These are phyloP conservation scores for Populus hybrid DNA, from an alignment of 441 rosid genomes.

Conservation along the genomic window DNA sequence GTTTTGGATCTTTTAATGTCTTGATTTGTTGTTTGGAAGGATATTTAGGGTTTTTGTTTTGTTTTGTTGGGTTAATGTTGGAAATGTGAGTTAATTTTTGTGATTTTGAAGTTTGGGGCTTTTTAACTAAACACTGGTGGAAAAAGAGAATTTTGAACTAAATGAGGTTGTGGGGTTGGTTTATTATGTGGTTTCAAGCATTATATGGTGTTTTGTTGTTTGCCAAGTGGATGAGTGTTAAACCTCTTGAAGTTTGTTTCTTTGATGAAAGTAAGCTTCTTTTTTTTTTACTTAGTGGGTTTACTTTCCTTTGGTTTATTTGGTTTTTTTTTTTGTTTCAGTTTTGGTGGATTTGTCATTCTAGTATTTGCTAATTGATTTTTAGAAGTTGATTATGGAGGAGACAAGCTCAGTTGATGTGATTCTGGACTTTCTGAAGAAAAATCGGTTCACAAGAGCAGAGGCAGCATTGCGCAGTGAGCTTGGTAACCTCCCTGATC, in stretches of 20 bases:
- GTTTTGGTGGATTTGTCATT: slow-evolving; percentile 32
- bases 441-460: slow-evolving; percentile 72
- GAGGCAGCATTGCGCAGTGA: slow-evolving; percentile 92
- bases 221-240: background rate
- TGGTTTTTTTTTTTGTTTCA: slow-evolving; percentile 22
- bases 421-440: slow-evolving; percentile 73
- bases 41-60: background rate
- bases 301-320: background rate
- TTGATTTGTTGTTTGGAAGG: background rate
- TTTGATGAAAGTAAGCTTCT: background rate
- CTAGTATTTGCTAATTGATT: slow-evolving; percentile 23
- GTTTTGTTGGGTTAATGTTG: background rate
- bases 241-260: background rate
- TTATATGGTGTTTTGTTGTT: background rate
- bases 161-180: background rate
- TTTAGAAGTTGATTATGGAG: slow-evolving; percentile 47
- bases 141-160: background rate
- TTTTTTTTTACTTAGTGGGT: background rate
- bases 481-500: slow-evolving; percentile 63
- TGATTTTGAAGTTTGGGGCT: background rate
- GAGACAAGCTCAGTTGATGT: slow-evolving; percentile 61
- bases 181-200: background rate
- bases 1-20: slow-evolving; percentile 7
- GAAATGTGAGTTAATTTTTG: background rate
- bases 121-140: too few relatives aligned